Conservation (phyloP, 257 asterid species). For the Osmanthus fragrans region DNA sequence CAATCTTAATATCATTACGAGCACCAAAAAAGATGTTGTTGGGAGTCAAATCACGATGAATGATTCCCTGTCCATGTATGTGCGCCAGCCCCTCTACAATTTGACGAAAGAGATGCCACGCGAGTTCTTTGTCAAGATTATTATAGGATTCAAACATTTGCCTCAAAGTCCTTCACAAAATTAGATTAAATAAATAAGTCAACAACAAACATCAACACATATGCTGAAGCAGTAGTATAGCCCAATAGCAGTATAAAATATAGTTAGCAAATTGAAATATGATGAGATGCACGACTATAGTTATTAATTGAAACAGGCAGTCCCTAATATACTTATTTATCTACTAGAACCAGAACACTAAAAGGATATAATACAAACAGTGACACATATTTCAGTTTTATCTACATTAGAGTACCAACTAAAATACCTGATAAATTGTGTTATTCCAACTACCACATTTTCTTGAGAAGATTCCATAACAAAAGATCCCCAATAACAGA, state of each 20-base stretch:
- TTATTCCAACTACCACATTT: background rate
- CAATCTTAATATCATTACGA: conserved; percentile 94
- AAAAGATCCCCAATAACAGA: background rate
- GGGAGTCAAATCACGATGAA: conserved; percentile 98
- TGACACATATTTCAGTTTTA: background rate
- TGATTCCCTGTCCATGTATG: conserved; percentile 95
- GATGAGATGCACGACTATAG: background rate
- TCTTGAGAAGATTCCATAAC: background rate
- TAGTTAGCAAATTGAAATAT: background rate
- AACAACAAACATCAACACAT: conserved; percentile 16
- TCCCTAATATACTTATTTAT: background rate
- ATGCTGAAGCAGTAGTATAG: background rate
- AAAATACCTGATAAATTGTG: background rate
- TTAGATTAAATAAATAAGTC: conserved; percentile 25
- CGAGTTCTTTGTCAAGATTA: conserved; percentile 83
- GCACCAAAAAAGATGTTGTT: conserved; percentile 93
- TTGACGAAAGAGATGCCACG: conserved; percentile 95
- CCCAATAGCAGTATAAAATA: background rate
- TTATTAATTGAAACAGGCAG: background rate
- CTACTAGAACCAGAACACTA: background rate
- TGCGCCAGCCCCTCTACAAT: conserved; percentile 96
- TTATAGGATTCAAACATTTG: conserved; percentile 87
- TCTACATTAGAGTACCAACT: background rate
- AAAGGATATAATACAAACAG: background rate
- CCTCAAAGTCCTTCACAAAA: conserved; percentile 75